A percentile compares a stretch with the other conserved stretches of the same genome.
Conservation (phyloP, 306 rosid genomes). For the Geum urbanum region DNA sequence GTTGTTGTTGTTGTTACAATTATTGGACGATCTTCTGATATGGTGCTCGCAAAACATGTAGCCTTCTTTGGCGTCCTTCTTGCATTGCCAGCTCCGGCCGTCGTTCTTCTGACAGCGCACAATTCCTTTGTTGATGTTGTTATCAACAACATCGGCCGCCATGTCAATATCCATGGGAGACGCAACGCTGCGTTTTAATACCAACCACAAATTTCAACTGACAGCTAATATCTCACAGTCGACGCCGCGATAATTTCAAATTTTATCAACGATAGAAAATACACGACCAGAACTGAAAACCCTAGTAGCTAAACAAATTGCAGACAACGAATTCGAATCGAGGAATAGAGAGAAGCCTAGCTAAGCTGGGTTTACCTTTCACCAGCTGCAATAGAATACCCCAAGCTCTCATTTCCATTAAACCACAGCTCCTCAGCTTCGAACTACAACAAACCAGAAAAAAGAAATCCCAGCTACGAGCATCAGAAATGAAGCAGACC, state of each 20-base stretch:
- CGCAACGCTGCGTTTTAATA: constrained; percentile 7
- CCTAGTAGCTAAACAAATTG: neutral
- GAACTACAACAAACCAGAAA: neutral
- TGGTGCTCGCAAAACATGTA: neutral
- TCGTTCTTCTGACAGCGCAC: neutral
- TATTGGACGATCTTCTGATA: neutral
- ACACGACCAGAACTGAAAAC: neutral
- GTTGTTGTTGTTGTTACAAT: neutral
- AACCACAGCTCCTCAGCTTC: neutral
- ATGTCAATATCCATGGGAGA: neutral
- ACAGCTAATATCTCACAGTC: neutral
- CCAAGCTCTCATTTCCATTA: constrained; percentile 3
- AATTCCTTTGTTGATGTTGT: neutral
- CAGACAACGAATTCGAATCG: neutral
- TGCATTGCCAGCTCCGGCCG: constrained; percentile 14
- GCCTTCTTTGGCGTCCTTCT: constrained; percentile 12
- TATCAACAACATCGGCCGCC: neutral
- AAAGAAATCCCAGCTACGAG: neutral
- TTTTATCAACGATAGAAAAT: neutral
- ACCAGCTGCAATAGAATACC: constrained; percentile 3
- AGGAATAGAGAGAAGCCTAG: neutral
- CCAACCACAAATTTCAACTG: constrained; percentile 1
- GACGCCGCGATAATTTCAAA: neutral
- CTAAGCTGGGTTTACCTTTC: neutral
- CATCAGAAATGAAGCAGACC: constrained; percentile 2